Base-by-base conservation (phyloP, 2,329 filamentous ascomycete genomes). In the Lasiodiplodia citricola region DNA sequence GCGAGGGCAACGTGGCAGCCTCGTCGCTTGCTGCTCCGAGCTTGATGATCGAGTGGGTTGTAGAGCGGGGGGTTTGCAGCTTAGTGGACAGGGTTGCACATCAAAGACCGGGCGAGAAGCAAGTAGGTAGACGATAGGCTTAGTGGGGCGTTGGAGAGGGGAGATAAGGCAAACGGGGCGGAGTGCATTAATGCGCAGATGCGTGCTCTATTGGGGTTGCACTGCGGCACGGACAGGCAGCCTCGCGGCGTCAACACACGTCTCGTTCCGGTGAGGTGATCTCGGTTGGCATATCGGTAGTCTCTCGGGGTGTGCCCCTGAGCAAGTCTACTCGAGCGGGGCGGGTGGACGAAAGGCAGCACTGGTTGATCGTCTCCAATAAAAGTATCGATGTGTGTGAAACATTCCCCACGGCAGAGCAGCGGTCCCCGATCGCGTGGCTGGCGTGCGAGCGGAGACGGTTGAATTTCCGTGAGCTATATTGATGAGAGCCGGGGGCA, bases 391-490 rank as follows among this genome's bases (percentile, higher is more conserved):
- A 21, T 18, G 41, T 14, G 35, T 63, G 35, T 63, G 38, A 63
- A 44, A 63, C 38, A 63, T 51, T 57, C 41, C n/a, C 44, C 58
- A 63, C 58, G 58, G 21, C 56, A 37, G 56, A 35, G 31, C 56
- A 41, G 35, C 8, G 18, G 50, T 21, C 58, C 58, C 58, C 38
- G 57, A 60, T 60, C 23, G 57, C 38, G 57, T 47, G 44, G 58
- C 55, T 57, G 31, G 35, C 55, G 21, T 25, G 21, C 37, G 37
- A 25, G 57, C 37, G 14, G 57, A 25, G 18, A 44, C 44, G 21
- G 44, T 47, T 47, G 44, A 47, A 47, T 21, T 47, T 47, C 44
- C 44, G 44, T 47, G 44, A 47, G 44, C 44, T 47, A 47, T 47
- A 47, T 47, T 47, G 58, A 51, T 23, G 38, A 51, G 41, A 47